Evolutionary conservation across 2,329 filamentous ascomycete genomes (phyloP).

Genomic region (Karstenula rhodostoma): DNA sequence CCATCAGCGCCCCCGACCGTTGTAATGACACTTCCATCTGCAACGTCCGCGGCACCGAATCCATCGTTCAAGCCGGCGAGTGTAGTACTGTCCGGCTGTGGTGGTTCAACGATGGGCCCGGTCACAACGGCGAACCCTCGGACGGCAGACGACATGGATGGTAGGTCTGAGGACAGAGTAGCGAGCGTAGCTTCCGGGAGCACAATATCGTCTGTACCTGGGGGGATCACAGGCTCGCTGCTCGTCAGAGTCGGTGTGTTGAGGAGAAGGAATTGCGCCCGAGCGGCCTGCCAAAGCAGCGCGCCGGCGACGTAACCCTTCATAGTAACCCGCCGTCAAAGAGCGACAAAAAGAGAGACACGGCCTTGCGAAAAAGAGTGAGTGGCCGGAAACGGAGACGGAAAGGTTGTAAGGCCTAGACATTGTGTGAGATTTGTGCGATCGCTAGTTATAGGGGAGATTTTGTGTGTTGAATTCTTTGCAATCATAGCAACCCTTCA

Average conservation of each 20-base stretch:
- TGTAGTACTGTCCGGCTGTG: neutral
- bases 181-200: neutral
- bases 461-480: constrained; percentile 28
- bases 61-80: no score
- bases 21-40: no score
- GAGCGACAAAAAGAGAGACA: constrained; percentile 11
- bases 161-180: neutral
- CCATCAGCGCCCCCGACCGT: no score
- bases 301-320: constrained; percentile 27
- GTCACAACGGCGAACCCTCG: neutral
- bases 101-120: neutral
- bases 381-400: constrained; percentile 30
- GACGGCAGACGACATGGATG: neutral
- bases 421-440: constrained; percentile 26
- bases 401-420: constrained; percentile 23
- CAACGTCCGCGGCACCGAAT: no score
- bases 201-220: constrained; percentile 1
- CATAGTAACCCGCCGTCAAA: constrained; percentile 24
- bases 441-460: constrained; percentile 29
- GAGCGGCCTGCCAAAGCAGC: constrained; percentile 24
- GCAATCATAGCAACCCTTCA: constrained; percentile 31
- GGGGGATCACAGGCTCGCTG: neutral
- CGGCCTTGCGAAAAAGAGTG: constrained; percentile 21
- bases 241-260: neutral
- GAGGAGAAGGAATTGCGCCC: constrained; percentile 16